phyloP scores from a whole-genome alignment of 164 flowering plant species.

The Vitis labrusca region DNA sequence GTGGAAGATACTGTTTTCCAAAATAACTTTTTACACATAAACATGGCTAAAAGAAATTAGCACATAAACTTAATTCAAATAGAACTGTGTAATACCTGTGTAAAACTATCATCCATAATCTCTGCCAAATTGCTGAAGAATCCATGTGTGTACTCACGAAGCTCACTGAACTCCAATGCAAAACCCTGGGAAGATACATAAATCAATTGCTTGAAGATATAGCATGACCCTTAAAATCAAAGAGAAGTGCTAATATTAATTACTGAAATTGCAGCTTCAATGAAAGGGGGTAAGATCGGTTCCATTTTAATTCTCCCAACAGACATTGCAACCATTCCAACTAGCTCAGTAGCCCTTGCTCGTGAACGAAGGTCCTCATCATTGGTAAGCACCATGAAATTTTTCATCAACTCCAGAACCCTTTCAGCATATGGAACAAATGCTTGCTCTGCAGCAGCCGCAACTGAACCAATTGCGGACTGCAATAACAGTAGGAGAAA shows the following conservation, averaged over 20 bases:
- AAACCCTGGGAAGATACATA: conserved; percentile 64
- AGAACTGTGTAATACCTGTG: conserved; percentile 47
- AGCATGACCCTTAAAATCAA: neutral
- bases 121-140: conserved; percentile 96
- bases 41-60: neutral
- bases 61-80: neutral
- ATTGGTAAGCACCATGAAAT: conserved; percentile 84
- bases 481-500: conserved; percentile 32
- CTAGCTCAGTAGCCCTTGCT: conserved; percentile 96
- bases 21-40: conserved; percentile 8
- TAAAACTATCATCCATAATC: conserved; percentile 80
- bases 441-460: conserved; percentile 93
- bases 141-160: conserved; percentile 95
- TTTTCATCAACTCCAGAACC: conserved; percentile 90
- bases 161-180: conserved; percentile 88
- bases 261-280: conserved; percentile 96
- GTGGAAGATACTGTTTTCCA: conserved; percentile 78
- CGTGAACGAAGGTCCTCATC: conserved; percentile 93
- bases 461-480: conserved; percentile 99
- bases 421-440: conserved; percentile 92
- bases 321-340: conserved; percentile 93
- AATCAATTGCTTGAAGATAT: conserved; percentile 4
- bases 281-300: conserved; percentile 79
- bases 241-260: conserved; percentile 8
- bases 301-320: conserved; percentile 88